Evolutionary conservation across 1,284 basidiomycete genomes (phyloP).

Genomic region (Ceratobasidium sp.): DNA sequence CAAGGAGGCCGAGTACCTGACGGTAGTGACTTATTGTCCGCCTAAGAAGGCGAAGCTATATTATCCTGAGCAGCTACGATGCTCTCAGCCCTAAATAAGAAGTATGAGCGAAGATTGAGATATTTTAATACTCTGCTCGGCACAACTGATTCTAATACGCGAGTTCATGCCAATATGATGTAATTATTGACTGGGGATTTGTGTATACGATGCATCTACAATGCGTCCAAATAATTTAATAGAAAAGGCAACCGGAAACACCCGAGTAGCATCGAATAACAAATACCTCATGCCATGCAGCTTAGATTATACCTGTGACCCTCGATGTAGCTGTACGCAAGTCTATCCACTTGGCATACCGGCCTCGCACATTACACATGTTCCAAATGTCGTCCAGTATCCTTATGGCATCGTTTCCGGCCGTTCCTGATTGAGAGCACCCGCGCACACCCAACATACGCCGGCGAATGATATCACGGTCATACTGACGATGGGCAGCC

Average conservation of each 20-base stretch:
- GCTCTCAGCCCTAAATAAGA: constrained; percentile 59
- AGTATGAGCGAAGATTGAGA: background rate
- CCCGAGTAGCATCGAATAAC: no score
- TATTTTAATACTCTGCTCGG: no score
- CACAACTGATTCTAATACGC: no score
- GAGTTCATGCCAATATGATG: no score
- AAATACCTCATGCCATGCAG: no score
- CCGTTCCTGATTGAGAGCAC: background rate
- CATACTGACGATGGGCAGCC: background rate
- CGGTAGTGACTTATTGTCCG: constrained; percentile 62
- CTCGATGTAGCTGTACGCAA: background rate
- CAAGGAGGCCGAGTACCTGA: constrained; percentile 61
- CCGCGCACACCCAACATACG: background rate
- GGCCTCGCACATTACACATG: background rate
- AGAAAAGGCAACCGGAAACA: no score
- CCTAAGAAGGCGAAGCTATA: constrained; percentile 59
- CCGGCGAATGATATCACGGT: background rate
- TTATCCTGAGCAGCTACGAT: constrained; percentile 60
- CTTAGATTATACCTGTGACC: background rate
- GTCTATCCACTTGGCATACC: background rate
- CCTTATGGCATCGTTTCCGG: background rate
- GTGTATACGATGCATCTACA: no score
- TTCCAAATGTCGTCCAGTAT: constrained; percentile 10
- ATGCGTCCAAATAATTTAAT: no score
- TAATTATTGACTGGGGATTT: no score